Base-by-base conservation (phyloP, 2,329 filamentous ascomycete genomes). In the Ilyonectria mors-panacis region DNA sequence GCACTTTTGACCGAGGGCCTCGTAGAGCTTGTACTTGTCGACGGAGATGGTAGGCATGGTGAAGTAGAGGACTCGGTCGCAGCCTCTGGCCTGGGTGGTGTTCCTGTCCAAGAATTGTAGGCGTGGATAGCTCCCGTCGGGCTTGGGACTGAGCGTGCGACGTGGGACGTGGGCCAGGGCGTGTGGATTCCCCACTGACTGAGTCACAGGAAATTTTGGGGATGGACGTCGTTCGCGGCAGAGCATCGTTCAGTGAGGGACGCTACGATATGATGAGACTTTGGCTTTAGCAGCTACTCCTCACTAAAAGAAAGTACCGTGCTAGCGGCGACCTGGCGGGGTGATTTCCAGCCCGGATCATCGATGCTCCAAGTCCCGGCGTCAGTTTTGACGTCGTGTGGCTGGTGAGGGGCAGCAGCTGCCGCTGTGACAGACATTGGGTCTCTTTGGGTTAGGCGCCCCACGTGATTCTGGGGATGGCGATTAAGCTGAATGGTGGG, bases 31-130 rank as follows among this genome's bases (percentile, higher is more conserved):
- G 78, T 94, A 95, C 86, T 98, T 99, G 87, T 98, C 93, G 76
- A 98, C 95, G 76, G 92, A 88, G 77, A 99, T 98, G 80, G 96
- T 99, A 84, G 96, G 96, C 96, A 98, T 98, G 73, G 65, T 81
- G 79, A 79, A 74, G 77, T 61, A 50, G 56, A 59, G 64, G 63
- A 65, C 70, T 74, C 73, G 69, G 71, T 75, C 48, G 65, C 67
- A 67, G 65, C 73, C 70, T 71, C 73, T 71, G 65, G 65, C 72
- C 72, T 75, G 44, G 42, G 44, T 56, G 19, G 44, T 71, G 59
- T 51, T 63, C 61, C 64, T 75, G 70, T 69, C 63, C 64, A 66
- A 59, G 65, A 67, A 70, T 67, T 71, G 44, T 62, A 57, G 69
- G 55, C 65, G 65, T 65, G 58, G 47, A 54, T 63, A 67, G 55